These are phyloP conservation scores for Solanum hybrid DNA, from an alignment of 305 asterid species.

Conservation along the genomic window DNA sequence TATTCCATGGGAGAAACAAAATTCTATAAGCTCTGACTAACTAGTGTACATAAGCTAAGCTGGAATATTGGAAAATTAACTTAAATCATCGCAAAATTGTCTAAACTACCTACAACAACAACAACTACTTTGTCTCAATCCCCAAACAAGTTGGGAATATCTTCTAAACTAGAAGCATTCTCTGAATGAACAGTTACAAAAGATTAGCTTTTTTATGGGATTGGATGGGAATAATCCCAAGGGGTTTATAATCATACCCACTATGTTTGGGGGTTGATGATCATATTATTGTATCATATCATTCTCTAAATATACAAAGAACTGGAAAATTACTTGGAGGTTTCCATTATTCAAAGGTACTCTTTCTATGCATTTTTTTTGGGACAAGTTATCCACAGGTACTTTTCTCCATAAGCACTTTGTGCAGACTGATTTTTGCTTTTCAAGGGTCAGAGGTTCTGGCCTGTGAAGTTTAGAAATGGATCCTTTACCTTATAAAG, in stretches of 20 bases:
- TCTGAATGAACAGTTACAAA: not conserved
- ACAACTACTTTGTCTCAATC: not conserved
- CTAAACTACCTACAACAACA: not conserved
- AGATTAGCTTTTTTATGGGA: not conserved
- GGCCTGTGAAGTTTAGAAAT: not conserved
- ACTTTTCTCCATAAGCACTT: not conserved
- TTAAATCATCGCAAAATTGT: not conserved
- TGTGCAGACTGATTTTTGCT: not conserved
- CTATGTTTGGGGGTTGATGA: not conserved
- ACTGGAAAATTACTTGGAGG: not conserved
- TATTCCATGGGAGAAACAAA: not conserved
- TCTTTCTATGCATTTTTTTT: not conserved
- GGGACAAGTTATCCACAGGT: not conserved
- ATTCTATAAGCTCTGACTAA: not conserved
- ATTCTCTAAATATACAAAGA: too few species aligned
- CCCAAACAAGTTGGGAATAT: not conserved
- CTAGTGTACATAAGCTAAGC: not conserved
- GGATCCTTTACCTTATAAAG: not conserved
- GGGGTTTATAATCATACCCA: not conserved
- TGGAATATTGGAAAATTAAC: not conserved
- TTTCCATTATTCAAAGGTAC: not conserved
- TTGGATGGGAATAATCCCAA: not conserved
- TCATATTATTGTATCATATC: not conserved
- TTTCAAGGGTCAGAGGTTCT: not conserved
- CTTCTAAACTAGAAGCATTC: not conserved